phyloP scores from a whole-genome alignment of 2,329 filamentous ascomycete species.

The Alternaria sp. region DNA sequence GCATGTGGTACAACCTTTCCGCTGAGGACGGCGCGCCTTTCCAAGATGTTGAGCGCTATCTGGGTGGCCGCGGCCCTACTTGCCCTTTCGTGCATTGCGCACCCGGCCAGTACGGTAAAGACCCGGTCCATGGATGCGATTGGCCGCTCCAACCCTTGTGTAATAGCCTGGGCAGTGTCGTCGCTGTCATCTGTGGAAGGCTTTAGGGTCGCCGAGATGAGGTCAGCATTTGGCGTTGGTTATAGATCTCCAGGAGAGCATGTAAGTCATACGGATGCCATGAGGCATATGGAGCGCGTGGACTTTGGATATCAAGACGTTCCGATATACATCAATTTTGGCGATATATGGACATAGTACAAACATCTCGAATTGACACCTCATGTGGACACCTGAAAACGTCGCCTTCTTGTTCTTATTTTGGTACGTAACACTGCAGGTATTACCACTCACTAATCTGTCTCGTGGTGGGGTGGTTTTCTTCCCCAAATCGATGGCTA shows the following conservation, averaged over 20 bases:
- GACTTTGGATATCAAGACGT: not conserved
- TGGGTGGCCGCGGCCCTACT: not conserved
- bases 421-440: not conserved
- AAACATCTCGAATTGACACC: not conserved
- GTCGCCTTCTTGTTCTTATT: not conserved
- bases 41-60: conserved; percentile 4
- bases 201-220: not conserved
- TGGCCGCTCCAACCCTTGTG: conserved; percentile 7
- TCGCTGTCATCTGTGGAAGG: not conserved
- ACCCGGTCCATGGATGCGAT: conserved; percentile 7
- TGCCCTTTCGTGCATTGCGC: conserved; percentile 9
- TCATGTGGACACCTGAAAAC: not conserved
- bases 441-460: not conserved
- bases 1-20: conserved; percentile 13
- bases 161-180: not conserved
- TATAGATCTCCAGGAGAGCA: too few relatives aligned
- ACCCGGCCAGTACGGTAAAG: conserved; percentile 5
- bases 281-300: not conserved
- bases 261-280: not conserved
- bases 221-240: not conserved
- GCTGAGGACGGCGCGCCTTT: conserved; percentile 9
- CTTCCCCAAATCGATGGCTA: not conserved
- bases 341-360: not conserved
- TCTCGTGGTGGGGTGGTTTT: not conserved
- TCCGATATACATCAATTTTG: not conserved